These are phyloP conservation scores for Ramalina intermedia DNA, from an alignment of 495 filamentous ascomycete genomes.

Conservation along the genomic window DNA sequence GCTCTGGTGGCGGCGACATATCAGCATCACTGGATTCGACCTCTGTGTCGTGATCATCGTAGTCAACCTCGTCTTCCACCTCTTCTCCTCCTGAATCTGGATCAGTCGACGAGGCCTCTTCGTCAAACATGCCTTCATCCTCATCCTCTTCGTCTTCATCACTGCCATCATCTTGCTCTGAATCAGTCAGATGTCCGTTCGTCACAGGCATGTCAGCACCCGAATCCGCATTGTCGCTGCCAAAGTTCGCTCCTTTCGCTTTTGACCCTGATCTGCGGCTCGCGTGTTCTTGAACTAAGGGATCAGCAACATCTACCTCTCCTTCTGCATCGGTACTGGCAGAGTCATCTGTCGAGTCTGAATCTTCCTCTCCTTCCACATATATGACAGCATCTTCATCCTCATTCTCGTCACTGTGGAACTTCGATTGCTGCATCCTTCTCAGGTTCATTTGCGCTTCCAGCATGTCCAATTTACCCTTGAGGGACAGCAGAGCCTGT, in stretches of 20 bases:
- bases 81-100: conserved; percentile 12
- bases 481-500: conserved; percentile 69
- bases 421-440: conserved; percentile 37
- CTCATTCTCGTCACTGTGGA: conserved; percentile 28
- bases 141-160: conserved; percentile 17
- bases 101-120: conserved; percentile 16
- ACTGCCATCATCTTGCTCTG: conserved; percentile 2
- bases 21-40: conserved; percentile 11
- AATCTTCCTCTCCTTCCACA: conserved; percentile 57
- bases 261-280: conserved; percentile 3
- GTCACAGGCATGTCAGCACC: conserved; percentile 10
- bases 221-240: conserved; percentile 7
- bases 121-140: conserved; percentile 10
- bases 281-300: not conserved
- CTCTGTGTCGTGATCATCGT: conserved; percentile 8
- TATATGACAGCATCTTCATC: conserved; percentile 65
- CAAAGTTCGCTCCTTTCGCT: not conserved
- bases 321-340: not conserved
- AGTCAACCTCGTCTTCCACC: conserved; percentile 12
- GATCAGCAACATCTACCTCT: not conserved
- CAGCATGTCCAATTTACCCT: conserved; percentile 85
- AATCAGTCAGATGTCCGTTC: conserved; percentile 14
- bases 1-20: conserved; percentile 10
- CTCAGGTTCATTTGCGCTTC: conserved; percentile 73
- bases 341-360: conserved; percentile 22